Evolutionary conservation across 805 yeast genomes (phyloP).

Genomic region (Lipomyces sp.): DNA sequence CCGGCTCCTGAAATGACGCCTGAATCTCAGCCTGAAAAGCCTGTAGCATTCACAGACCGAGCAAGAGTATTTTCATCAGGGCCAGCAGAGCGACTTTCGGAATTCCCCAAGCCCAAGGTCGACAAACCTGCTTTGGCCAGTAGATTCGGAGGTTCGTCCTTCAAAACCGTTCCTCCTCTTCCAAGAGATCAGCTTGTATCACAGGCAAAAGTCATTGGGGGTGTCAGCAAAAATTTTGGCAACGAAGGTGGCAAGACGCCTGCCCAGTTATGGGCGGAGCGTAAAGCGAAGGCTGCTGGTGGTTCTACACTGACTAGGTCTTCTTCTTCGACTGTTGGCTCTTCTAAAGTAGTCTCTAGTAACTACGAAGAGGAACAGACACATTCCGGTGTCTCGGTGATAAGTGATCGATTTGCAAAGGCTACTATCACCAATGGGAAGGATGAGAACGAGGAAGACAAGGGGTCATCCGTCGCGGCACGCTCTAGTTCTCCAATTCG

Average conservation of each 20-base stretch:
- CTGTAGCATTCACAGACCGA: slow-evolving; percentile 44
- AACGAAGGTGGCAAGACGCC: slow-evolving; percentile 83
- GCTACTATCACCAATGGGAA: slow-evolving; percentile 34
- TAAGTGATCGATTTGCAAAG: slow-evolving; percentile 37
- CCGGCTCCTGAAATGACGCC: slow-evolving; percentile 26
- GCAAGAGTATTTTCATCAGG: slow-evolving; percentile 43
- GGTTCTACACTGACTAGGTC: slow-evolving; percentile 37
- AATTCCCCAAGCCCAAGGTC: slow-evolving; percentile 67
- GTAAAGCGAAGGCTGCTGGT: slow-evolving; percentile 57
- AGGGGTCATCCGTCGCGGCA: slow-evolving; percentile 38
- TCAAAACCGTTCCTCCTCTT: slow-evolving; percentile 48
- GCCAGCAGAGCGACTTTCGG: slow-evolving; percentile 58
- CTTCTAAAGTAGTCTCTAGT: slow-evolving; percentile 44
- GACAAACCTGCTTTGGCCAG: slow-evolving; percentile 50
- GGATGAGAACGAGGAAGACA: slow-evolving; percentile 43
- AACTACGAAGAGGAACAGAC: slow-evolving; percentile 42
- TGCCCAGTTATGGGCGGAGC: slow-evolving; percentile 95
- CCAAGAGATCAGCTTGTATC: slow-evolving; percentile 52
- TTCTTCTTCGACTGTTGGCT: slow-evolving; percentile 14
- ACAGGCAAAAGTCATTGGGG: slow-evolving; percentile 42
- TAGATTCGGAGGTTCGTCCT: slow-evolving; percentile 41
- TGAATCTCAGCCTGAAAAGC: slow-evolving; percentile 39
- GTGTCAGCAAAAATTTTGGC: slow-evolving; percentile 64
- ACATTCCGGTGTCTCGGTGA: slow-evolving; percentile 25
- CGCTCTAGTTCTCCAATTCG: slow-evolving; percentile 43